A percentile compares a stretch with the other conserved stretches of the same genome.
Evolutionary conservation across 352 stramenopile genomes (phyloP).

Genomic region (Bremia lactucae): DNA sequence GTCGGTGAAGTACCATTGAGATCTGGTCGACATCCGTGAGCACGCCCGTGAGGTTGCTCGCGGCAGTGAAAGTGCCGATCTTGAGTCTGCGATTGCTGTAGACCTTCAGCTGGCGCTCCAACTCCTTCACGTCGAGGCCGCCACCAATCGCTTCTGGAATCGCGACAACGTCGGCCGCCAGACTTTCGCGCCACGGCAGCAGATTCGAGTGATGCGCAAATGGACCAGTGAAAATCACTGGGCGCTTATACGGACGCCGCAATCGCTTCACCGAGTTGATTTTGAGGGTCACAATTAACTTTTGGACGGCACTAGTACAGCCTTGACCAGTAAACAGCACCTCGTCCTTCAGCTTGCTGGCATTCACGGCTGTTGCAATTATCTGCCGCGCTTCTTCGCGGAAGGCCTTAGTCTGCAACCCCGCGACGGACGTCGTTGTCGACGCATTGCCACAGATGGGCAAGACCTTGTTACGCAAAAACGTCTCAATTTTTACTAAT

Average conservation of each 20-base stretch:
- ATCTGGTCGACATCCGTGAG: conserved; percentile 85
- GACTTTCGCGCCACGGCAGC: conserved; percentile 91
- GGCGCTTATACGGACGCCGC: conserved; percentile 20
- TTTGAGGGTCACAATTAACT: conserved; percentile 64
- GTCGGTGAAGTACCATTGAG: conserved; percentile 79
- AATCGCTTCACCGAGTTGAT: conserved; percentile 23
- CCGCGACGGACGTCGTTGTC: conserved; percentile 79
- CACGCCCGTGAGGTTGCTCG: conserved; percentile 92
- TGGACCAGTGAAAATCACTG: conserved; percentile 87
- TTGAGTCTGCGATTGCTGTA: conserved; percentile 44
- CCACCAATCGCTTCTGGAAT: conserved; percentile 44
- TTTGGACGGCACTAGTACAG: conserved; percentile 73
- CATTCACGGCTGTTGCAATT: conserved; percentile 81
- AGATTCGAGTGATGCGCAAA: conserved; percentile 98
- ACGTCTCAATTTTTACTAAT: conserved; percentile 85
- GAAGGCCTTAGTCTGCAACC: conserved; percentile 87
- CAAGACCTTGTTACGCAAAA: conserved; percentile 81
- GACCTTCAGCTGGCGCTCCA: conserved; percentile 37
- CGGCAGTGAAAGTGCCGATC: conserved; percentile 88
- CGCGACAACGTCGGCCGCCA: conserved; percentile 56
- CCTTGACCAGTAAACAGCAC: conserved; percentile 92
- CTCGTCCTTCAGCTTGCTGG: conserved; percentile 81
- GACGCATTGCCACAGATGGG: conserved; percentile 96
- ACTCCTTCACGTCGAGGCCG: conserved; percentile 44
- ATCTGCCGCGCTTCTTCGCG: conserved; percentile 92